Evolutionary conservation across 106 monocot species (phyloP), one percentile per base, ranked within the genome.

Genomic region (Hemerocallis citrina): DNA sequence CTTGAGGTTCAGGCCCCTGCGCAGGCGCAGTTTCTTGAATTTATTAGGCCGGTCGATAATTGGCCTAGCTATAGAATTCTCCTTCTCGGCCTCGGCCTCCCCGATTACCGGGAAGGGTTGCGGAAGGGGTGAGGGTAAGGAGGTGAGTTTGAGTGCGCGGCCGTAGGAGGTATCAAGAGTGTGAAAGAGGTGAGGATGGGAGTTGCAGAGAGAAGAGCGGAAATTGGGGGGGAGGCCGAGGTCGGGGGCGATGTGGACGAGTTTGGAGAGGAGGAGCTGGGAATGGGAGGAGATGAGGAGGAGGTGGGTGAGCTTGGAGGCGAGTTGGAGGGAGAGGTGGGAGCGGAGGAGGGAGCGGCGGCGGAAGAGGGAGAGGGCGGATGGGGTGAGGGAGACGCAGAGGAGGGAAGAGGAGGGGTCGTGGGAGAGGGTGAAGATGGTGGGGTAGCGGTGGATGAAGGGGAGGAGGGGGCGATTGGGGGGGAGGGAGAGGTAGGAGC

Each of bases 241-340:
- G 62, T 96, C 95, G 52, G 86, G 84, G 34, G 63, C 90, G 51
- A 96, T 64, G 75, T 90, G 95, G 31, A 61, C 86, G 34, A 96
- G 73, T 64, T 87, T 86, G 59, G 86, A 79, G 27, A 95, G 75
- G n/a, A 78, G 77, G 24, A 95, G 61, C 36, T 76, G 62, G 16
- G 52, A 72, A 59, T 61, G 73, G 30, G 74, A 58, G 15, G 84
- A 28, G 52, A 95, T 74, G 65, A 86, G 74, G 58, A 95, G 89
- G 16, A 95, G 80, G 30, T 73, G 65, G 6, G 83, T 85, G 28
- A 95, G 75, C 75, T 95, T 95, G 34, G 35, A n/a, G n/a, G 86
- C 77, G 38, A 83, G 86, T 20, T 67, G 22, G 41, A 34, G 21
- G 38, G 72, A 44, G 47, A 78, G n/a, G 24, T 15, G 19, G 50